Evolutionary conservation across 495 filamentous ascomycete genomes (phyloP).

Genomic region (Lophiostoma macrostomum): DNA sequence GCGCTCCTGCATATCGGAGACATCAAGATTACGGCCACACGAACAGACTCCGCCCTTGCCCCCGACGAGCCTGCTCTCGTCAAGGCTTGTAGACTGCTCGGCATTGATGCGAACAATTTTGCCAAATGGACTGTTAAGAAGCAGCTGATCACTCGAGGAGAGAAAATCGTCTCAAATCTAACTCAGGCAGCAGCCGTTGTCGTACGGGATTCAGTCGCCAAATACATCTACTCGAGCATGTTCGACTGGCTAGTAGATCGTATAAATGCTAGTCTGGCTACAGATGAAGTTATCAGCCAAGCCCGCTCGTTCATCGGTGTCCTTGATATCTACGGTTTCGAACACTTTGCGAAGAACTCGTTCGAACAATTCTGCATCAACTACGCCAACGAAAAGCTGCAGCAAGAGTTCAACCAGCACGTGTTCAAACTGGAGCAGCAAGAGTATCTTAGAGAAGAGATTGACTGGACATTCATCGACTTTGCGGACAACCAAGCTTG

Average conservation of each 20-base stretch:
- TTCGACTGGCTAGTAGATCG: conserved; percentile 98
- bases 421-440: conserved; percentile 99
- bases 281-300: conserved; percentile 76
- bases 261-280: conserved; percentile 87
- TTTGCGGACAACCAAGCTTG: conserved; percentile 99
- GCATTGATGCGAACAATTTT: conserved; percentile 82
- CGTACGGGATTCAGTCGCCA: conserved; percentile 95
- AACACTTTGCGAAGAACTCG: conserved; percentile 99
- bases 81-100: conserved; percentile 79
- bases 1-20: conserved; percentile 95
- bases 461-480: conserved; percentile 99
- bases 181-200: conserved; percentile 92
- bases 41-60: conserved; percentile 81
- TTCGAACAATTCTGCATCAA: conserved; percentile 99
- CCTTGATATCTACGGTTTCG: conserved; percentile 99
- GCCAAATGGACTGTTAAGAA: conserved; percentile 99
- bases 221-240: conserved; percentile 96
- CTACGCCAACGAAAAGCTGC: conserved; percentile 98
- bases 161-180: conserved; percentile 96
- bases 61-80: conserved; percentile 76
- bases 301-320: conserved; percentile 97
- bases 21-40: conserved; percentile 85
- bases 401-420: conserved; percentile 99
- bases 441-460: conserved; percentile 94
- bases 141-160: conserved; percentile 91